Evolutionary conservation across 495 filamentous ascomycete species (phyloP).

Genomic region (Xanthoparmelia taractica): DNA sequence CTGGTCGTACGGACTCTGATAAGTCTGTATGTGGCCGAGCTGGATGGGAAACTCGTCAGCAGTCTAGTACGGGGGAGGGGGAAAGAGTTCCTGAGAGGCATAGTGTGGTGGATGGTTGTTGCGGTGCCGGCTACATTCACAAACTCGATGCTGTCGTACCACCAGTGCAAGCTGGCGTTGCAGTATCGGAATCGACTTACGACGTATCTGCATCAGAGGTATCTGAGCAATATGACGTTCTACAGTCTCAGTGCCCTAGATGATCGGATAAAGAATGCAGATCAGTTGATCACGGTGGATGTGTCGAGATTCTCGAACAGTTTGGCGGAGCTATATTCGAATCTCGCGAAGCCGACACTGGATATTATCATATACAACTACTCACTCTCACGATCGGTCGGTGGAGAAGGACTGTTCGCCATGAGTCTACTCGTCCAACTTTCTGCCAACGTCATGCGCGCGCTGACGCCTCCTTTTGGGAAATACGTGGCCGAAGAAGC

Average conservation of each 20-base stretch:
- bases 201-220: conserved; percentile 84
- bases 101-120: conserved; percentile 98
- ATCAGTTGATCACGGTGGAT: conserved; percentile 94
- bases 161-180: conserved; percentile 88
- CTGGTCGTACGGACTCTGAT: conserved; percentile 82
- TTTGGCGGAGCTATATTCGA: conserved; percentile 90
- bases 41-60: conserved; percentile 89
- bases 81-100: conserved; percentile 76
- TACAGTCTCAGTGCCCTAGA: conserved; percentile 93
- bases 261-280: conserved; percentile 96
- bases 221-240: conserved; percentile 93
- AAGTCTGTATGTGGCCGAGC: conserved; percentile 89
- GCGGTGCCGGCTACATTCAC: conserved; percentile 97
- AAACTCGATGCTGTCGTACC: conserved; percentile 98
- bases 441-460: conserved; percentile 87
- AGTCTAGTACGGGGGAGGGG: conserved; percentile 85
- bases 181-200: conserved; percentile 89
- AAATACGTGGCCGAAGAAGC: conserved; percentile 98
- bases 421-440: conserved; percentile 92
- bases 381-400: conserved; percentile 83
- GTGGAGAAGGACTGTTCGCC: conserved; percentile 86
- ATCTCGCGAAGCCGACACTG: conserved; percentile 88
- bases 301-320: conserved; percentile 94
- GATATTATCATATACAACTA: conserved; percentile 97
- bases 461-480: conserved; percentile 92